Conservation (phyloP, 2,329 filamentous ascomycete genomes). For the Fusarium nisikadoi region DNA sequence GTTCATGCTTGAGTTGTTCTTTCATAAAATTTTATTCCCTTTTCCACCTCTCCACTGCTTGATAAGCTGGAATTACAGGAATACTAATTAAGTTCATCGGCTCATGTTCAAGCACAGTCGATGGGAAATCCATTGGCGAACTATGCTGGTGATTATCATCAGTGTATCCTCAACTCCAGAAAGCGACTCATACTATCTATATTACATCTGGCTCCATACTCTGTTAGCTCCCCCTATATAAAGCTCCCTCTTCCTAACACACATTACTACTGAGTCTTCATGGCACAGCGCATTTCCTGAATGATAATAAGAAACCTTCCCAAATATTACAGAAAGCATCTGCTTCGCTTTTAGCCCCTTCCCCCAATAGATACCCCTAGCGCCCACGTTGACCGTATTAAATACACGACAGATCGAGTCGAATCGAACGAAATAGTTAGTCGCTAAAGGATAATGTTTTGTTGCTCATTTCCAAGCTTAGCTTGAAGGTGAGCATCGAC, state of each 20-base stretch:
- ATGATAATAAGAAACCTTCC: slow-evolving; percentile 44
- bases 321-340: slow-evolving; percentile 45
- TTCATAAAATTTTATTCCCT: not conserved
- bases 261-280: not conserved
- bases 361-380: slow-evolving; percentile 32
- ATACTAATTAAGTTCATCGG: not conserved
- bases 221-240: slow-evolving; percentile 18
- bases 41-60: not conserved
- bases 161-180: not conserved
- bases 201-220: slow-evolving; percentile 30
- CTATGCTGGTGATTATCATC: not conserved
- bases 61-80: not conserved
- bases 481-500: not conserved
- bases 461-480: slow-evolving; percentile 8
- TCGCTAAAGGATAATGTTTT: slow-evolving; percentile 3
- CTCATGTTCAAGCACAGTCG: not conserved
- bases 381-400: slow-evolving; percentile 33
- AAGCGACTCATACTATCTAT: slow-evolving; percentile 10
- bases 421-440: slow-evolving; percentile 4
- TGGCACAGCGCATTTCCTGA: slow-evolving; percentile 2
- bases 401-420: slow-evolving; percentile 17
- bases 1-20: not conserved
- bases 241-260: slow-evolving; percentile 26
- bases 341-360: slow-evolving; percentile 32
- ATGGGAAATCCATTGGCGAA: not conserved